phyloP scores from a whole-genome alignment of 2,329 filamentous ascomycete species.

The Clonostachys rhizophaga region DNA sequence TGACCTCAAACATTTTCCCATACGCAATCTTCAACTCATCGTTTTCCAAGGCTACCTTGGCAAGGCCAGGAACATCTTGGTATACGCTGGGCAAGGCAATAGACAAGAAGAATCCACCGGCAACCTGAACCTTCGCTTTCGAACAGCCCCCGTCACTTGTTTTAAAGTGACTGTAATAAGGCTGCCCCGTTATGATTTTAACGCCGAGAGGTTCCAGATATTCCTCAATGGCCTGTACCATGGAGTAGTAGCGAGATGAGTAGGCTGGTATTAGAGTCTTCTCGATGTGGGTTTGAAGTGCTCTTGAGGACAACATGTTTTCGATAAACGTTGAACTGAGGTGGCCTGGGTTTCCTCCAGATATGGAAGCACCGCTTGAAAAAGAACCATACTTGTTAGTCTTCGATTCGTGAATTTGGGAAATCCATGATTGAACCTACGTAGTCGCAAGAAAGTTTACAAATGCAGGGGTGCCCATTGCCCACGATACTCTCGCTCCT shows the following conservation, averaged over 20 bases:
- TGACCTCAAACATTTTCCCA: constrained; percentile 50
- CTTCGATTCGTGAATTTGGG: not conserved
- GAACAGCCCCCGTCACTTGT: not conserved
- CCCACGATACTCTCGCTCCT: constrained; percentile 58
- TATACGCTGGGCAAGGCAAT: constrained; percentile 8
- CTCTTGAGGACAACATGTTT: constrained; percentile 9
- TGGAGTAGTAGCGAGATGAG: constrained; percentile 7
- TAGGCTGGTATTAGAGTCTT: constrained; percentile 11
- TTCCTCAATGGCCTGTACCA: constrained; percentile 8
- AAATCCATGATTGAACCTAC: not conserved
- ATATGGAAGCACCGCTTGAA: constrained; percentile 1
- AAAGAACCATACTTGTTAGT: not conserved
- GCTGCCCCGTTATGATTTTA: constrained; percentile 4
- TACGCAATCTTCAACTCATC: constrained; percentile 50
- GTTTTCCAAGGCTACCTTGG: constrained; percentile 39
- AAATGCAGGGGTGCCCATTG: constrained; percentile 1
- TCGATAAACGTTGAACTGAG: constrained; percentile 4
- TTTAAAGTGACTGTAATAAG: constrained; percentile 4
- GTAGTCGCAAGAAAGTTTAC: not conserved
- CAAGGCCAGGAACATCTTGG: constrained; percentile 38
- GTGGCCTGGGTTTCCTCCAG: constrained; percentile 5
- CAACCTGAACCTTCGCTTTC: constrained; percentile 15
- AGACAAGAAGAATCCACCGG: constrained; percentile 65
- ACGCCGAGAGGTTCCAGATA: constrained; percentile 10
- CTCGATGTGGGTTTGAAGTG: constrained; percentile 10